Evolutionary conservation across 768 basidiomycete species (phyloP), one percentile per base, ranked within the genome.

Genomic region (Suillus bovinus): DNA sequence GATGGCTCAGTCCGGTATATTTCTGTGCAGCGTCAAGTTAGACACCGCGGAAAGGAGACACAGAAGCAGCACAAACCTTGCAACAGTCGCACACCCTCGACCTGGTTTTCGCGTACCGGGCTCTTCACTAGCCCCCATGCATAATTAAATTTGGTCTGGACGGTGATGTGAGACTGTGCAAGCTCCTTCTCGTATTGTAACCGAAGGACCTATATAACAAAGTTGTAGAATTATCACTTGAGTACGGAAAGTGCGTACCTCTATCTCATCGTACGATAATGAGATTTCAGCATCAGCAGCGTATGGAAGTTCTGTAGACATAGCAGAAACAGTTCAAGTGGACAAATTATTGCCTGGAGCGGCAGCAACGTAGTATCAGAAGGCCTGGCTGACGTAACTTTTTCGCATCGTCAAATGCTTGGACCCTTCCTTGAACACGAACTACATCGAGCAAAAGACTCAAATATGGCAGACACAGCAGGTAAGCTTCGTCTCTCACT

Each of bases 131-230:
- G 81, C 3, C 96, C 96, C 96, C 96, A 97, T 44, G 93, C 86
- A 76, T 90, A 96, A 79, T 99, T 99, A 81, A 99, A 99, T 74
- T 94, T 96, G 44, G 95, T 96, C 78, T 99, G 97, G 8, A 89
- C 84, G 11, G 93, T 94, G 62, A 97, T 84, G 75, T 96, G 94
- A 56, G 86, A 83, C 66, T 94, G 89, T 0, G 84, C 80, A 22
- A 86, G 79, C 74, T 99, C 96, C 75, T 88, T 94, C 81, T 93
- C 85, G 77, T 96, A 96, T 71, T 99, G 96, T 61, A 83, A 69
- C 62, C 88, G 81, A 47, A 98, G 80, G 5, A 98, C 94, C 94
- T 96, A 68, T 9, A 39, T 20, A 24, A 41, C 44, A 63, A 47
- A 39, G 31, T 47, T 54, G 39, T n/a, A 58, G 13, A 31, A 49